phyloP scores from a whole-genome alignment of 192 early-diverging fungal species.

The Coemansia sp. region DNA sequence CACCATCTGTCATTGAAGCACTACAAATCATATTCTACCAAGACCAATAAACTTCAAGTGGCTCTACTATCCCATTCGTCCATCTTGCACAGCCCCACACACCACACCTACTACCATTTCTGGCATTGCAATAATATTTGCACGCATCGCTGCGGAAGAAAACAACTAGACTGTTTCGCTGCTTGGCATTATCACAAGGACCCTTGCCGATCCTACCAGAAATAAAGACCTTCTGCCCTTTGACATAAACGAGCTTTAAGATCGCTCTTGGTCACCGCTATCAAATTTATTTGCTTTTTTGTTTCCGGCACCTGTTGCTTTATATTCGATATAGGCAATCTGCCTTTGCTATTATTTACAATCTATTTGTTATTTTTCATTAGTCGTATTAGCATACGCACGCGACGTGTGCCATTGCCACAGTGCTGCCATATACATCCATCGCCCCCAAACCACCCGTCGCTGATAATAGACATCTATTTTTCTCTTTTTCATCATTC shows the following conservation, averaged over 20 bases:
- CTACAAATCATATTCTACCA: neutral
- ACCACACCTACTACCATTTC: neutral
- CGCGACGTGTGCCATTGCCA: neutral
- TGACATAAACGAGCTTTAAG: neutral
- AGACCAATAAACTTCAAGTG: conserved; percentile 3
- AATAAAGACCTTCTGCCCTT: neutral
- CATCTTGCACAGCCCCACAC: neutral
- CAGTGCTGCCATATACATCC: neutral
- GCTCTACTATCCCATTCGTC: neutral
- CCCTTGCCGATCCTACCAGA: neutral
- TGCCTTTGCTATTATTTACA: neutral
- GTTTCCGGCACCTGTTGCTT: neutral
- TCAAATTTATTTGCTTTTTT: neutral
- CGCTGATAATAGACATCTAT: neutral
- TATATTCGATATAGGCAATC: neutral
- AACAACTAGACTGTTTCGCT: neutral
- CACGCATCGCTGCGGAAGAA: neutral
- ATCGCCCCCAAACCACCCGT: neutral
- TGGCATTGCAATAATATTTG: neutral
- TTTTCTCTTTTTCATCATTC: neutral
- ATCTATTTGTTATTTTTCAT: no score
- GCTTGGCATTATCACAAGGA: conserved; percentile 9
- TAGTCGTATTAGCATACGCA: neutral
- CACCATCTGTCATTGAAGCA: neutral
- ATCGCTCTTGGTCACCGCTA: neutral